Conservation (phyloP, 1,139 yeast species). For the Zygoascus sp. region DNA sequence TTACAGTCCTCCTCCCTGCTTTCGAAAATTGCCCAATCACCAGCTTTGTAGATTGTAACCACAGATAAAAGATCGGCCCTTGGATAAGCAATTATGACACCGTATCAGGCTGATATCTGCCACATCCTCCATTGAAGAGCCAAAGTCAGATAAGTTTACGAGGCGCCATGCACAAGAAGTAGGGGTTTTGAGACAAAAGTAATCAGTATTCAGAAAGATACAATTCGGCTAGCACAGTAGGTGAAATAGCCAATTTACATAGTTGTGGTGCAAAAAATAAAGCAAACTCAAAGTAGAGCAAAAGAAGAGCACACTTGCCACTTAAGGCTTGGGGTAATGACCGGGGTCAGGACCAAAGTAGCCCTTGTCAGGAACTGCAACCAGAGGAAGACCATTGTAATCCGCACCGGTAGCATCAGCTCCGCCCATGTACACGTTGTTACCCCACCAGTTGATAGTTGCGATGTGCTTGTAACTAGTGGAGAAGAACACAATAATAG, state of each 20-base stretch:
- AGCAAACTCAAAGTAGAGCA: constrained; percentile 37
- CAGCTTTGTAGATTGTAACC: no score
- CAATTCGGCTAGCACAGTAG: no score
- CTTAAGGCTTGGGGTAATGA: constrained; percentile 16
- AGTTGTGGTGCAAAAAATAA: neutral
- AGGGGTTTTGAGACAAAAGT: no score
- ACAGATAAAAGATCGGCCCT: no score
- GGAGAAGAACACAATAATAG: constrained; percentile 47
- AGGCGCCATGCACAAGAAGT: no score
- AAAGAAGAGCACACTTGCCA: constrained; percentile 47
- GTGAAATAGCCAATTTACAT: neutral
- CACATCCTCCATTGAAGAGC: no score
- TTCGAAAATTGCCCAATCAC: no score
- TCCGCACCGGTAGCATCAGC: constrained; percentile 39
- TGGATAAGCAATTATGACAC: no score
- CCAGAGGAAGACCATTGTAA: constrained; percentile 35
- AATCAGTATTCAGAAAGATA: no score
- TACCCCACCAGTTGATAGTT: constrained; percentile 57
- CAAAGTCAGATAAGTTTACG: no score
- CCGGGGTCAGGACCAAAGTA: constrained; percentile 43
- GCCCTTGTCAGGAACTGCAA: constrained; percentile 42
- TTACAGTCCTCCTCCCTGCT: no score
- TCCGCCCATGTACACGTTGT: constrained; percentile 42
- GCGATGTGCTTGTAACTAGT: constrained; percentile 42
- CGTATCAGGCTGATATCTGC: no score